Base-by-base conservation (phyloP, 768 basidiomycete species). In the Fomitopsis serialis region DNA sequence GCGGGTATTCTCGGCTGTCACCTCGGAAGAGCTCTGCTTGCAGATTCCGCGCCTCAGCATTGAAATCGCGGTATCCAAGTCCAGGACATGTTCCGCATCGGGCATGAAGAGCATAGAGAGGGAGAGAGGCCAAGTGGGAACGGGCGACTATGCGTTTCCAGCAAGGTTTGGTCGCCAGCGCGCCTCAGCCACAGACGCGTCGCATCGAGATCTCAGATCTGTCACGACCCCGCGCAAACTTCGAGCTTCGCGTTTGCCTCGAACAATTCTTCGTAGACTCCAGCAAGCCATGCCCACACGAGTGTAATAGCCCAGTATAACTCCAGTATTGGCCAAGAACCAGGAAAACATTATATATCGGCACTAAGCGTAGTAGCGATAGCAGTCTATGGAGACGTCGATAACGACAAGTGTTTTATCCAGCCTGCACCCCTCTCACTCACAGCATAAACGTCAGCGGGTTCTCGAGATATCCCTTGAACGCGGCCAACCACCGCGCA, bases 381-480 rank as follows among this genome's bases (percentile, higher is more conserved):
- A 47, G 27, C 46, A 34, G 13, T 47, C 46, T 47, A 47, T 12
- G 19, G 44, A 3, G 25, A 19, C 24, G 46, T 47, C 46, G 25
- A 34, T 25, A 32, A 19, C 46, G 29, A 47, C 24, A 47, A 17
- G 27, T n/a, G n/a, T 47, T 47, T 47, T 47, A 23, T 47, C 23
- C 45, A n/a, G 11, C 45, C 25, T 9, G 19, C 15, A 12, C 23
- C 29, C 25, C 8, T 7, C 57, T 84, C 70, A 11, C 57, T 84
- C 70, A 97, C 54, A 98, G 82, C 94, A 97, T 96, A 67, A 98
- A 94, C 19, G 94, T 95, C 66, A 97, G 71, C 44, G 95, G 95
- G 69, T 98, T 96, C 76, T 98, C 96, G 63, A 98, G 77, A 73
- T 94, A 97, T 37, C 91, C 88, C 72, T 92, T 96, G 80, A 98